phyloP scores from a whole-genome alignment of 495 filamentous ascomycete genomes.

The Corynascus novoguineensis region DNA sequence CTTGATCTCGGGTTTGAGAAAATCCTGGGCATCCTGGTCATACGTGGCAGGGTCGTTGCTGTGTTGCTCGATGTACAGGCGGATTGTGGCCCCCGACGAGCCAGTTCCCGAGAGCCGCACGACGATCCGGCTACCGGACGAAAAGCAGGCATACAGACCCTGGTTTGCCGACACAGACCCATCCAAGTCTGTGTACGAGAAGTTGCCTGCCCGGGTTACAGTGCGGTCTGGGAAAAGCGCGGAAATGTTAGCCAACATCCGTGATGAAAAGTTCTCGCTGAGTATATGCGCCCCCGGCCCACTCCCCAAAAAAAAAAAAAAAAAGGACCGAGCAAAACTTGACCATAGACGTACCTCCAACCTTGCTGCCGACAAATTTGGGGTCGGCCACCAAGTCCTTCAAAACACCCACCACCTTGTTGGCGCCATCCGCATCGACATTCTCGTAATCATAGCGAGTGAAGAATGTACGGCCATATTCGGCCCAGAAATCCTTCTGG shows the following conservation, averaged over 20 bases:
- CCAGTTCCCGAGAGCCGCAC: constrained; percentile 92
- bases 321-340: not conserved
- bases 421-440: constrained; percentile 82
- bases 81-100: constrained; percentile 89
- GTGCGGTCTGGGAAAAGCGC: constrained; percentile 52
- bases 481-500: constrained; percentile 95
- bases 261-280: not conserved
- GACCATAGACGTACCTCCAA: constrained; percentile 51
- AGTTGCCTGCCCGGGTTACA: constrained; percentile 85
- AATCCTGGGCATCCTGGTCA: constrained; percentile 79
- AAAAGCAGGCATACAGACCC: constrained; percentile 91
- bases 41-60: constrained; percentile 67
- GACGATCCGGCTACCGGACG: constrained; percentile 88
- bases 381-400: constrained; percentile 61
- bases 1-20: constrained; percentile 80
- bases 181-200: constrained; percentile 94
- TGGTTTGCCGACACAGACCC: constrained; percentile 94
- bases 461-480: constrained; percentile 97
- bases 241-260: constrained; percentile 3
- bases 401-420: constrained; percentile 76
- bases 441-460: constrained; percentile 98
- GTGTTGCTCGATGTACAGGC: constrained; percentile 94
- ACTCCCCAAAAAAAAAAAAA: too few species aligned
- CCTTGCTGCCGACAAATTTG: constrained; percentile 72
- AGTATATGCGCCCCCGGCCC: too few species aligned